These are phyloP conservation scores for Dioszegia hungarica DNA, from an alignment of 768 basidiomycete species.

Conservation along the genomic window DNA sequence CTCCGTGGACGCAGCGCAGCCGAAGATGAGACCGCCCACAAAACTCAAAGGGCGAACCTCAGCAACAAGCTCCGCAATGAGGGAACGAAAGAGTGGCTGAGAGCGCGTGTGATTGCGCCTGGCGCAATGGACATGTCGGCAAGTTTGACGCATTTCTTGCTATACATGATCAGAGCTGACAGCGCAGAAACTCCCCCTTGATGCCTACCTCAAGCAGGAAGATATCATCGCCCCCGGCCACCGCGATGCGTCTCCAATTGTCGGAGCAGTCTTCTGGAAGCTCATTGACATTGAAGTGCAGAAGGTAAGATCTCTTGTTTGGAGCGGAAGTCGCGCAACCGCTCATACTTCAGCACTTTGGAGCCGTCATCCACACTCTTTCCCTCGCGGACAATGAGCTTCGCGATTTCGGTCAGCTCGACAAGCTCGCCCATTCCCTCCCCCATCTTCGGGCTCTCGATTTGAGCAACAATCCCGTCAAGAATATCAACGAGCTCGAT, in stretches of 20 bases:
- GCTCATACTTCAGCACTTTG: not conserved
- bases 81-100: conserved; percentile 38
- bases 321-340: conserved; percentile 2
- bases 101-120: conserved; percentile 11
- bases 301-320: conserved; percentile 13
- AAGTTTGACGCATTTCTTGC: conserved; percentile 6
- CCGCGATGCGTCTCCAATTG: conserved; percentile 56
- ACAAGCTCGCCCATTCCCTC: conserved; percentile 65
- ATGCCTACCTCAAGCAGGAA: conserved; percentile 68
- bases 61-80: conserved; percentile 23
- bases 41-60: conserved; percentile 12
- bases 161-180: not conserved
- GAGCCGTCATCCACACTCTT: conserved; percentile 55
- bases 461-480: conserved; percentile 57
- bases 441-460: conserved; percentile 53
- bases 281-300: conserved; percentile 31
- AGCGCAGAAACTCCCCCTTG: conserved; percentile 60
- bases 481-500: conserved; percentile 76
- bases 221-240: conserved; percentile 67
- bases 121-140: conserved; percentile 39
- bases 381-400: conserved; percentile 79
- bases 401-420: conserved; percentile 58
- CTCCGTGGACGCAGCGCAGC: not conserved
- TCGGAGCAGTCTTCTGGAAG: conserved; percentile 79
- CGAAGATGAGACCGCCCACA: conserved; percentile 14